Conservation (phyloP, 2,329 filamentous ascomycete species). For the Helotiales sp. region DNA sequence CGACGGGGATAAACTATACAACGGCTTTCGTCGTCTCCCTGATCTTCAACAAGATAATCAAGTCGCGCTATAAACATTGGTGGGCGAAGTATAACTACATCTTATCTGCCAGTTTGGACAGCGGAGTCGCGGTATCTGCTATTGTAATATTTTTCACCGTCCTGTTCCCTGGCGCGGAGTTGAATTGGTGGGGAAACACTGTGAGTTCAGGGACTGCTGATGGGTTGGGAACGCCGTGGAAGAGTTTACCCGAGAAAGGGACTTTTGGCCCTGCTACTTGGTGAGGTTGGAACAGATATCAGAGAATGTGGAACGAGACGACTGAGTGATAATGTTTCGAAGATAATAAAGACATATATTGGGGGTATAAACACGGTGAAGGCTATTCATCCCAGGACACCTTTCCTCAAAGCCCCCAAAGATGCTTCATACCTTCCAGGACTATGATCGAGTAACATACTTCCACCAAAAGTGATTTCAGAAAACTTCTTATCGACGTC, state of each 20-base stretch:
- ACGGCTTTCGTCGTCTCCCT: conserved; percentile 48
- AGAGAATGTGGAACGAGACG: too few relatives aligned
- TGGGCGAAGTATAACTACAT: conserved; percentile 20
- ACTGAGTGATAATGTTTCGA: too few relatives aligned
- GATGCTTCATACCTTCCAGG: conserved; percentile 73
- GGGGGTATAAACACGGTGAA: too few relatives aligned
- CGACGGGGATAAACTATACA: conserved; percentile 67
- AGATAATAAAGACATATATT: too few relatives aligned
- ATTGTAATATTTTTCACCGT: conserved; percentile 1
- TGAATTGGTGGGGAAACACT: conserved; percentile 3
- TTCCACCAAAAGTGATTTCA: conserved; percentile 69
- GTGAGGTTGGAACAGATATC: too few relatives aligned
- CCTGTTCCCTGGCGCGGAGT: neutral
- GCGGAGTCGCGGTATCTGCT: neutral
- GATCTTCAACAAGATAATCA: conserved; percentile 68
- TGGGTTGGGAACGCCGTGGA: conserved; percentile 1
- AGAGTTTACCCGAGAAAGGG: neutral
- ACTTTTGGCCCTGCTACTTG: neutral
- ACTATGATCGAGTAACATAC: conserved; percentile 76
- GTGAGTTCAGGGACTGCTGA: neutral
- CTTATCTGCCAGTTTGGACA: neutral
- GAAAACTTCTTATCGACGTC: conserved; percentile 71
- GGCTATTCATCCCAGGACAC: conserved; percentile 36
- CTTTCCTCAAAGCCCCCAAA: conserved; percentile 57
- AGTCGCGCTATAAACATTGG: conserved; percentile 66